phyloP scores from a whole-genome alignment of 257 asterid genomes.

The Penstemon barbatus region DNA sequence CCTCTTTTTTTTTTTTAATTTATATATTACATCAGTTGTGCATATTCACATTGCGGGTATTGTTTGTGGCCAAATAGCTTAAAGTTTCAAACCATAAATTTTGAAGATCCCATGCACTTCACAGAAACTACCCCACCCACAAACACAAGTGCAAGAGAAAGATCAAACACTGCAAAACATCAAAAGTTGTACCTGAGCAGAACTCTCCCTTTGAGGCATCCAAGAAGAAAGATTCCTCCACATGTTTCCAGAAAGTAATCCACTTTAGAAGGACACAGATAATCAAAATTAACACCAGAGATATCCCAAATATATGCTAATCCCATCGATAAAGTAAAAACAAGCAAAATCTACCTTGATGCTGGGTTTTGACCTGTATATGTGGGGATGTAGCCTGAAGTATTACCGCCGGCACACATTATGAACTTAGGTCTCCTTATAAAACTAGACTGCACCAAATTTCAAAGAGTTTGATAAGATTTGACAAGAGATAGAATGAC shows the following conservation, averaged over 20 bases:
- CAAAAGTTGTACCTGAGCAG: constrained; percentile 52
- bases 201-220: constrained; percentile 76
- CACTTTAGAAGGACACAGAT: constrained; percentile 42
- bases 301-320: not conserved
- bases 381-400: constrained; percentile 67
- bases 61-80: constrained; percentile 13
- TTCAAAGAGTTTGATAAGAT: constrained; percentile 15
- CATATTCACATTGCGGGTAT: constrained; percentile 16
- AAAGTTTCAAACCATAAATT: not conserved
- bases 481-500: constrained; percentile 14
- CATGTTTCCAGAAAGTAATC: constrained; percentile 63
- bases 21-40: constrained; percentile 5
- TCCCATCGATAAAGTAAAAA: constrained; percentile 10
- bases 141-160: not conserved
- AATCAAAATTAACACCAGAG: constrained; percentile 19
- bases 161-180: not conserved
- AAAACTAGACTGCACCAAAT: constrained; percentile 49
- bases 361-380: constrained; percentile 57
- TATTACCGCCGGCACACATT: constrained; percentile 50
- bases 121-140: constrained; percentile 7
- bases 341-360: constrained; percentile 48
- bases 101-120: constrained; percentile 5
- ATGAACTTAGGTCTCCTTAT: constrained; percentile 63
- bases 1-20: constrained; percentile 1
- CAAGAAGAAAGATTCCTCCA: constrained; percentile 74